These are phyloP conservation scores for Salix purpurea DNA, from an alignment of 345 rosid species.

Conservation along the genomic window DNA sequence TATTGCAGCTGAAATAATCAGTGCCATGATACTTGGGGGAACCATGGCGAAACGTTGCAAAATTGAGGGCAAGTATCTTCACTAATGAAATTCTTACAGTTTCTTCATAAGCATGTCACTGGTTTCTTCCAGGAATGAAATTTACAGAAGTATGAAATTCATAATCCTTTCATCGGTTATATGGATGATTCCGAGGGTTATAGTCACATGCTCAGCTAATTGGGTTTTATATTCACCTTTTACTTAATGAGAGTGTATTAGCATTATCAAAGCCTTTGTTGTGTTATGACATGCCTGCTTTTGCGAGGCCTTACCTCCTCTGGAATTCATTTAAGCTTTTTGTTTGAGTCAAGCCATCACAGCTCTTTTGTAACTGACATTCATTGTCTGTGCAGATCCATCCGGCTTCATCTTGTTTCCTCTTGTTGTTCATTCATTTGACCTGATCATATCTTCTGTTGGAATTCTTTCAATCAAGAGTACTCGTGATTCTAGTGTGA, in stretches of 20 bases:
- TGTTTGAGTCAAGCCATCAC: not conserved
- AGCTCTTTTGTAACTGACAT: constrained; percentile 14
- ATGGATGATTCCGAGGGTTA: not conserved
- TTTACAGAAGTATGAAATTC: not conserved
- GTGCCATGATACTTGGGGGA: constrained; percentile 99
- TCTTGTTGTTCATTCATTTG: constrained; percentile 95
- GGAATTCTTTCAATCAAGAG: constrained; percentile 90
- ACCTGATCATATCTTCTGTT: constrained; percentile 80
- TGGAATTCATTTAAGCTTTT: constrained; percentile 1
- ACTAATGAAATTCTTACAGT: not conserved
- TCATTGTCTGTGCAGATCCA: constrained; percentile 67
- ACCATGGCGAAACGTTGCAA: constrained; percentile 94
- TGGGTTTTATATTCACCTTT: not conserved
- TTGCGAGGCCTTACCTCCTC: not conserved
- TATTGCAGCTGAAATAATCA: constrained; percentile 97
- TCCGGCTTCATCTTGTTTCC: constrained; percentile 98
- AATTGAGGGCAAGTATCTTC: constrained; percentile 63
- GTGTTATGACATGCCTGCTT: not conserved
- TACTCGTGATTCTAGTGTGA: constrained; percentile 66
- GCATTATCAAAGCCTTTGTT: not conserved
- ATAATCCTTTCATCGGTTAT: not conserved
- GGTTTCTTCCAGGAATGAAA: not conserved
- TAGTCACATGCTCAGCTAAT: not conserved
- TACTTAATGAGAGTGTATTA: not conserved
- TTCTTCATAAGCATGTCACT: not conserved